These are phyloP conservation scores for Asterella californica DNA, from an alignment of 225 moss, liverwort and hornwort genomes.

Conservation along the genomic window DNA sequence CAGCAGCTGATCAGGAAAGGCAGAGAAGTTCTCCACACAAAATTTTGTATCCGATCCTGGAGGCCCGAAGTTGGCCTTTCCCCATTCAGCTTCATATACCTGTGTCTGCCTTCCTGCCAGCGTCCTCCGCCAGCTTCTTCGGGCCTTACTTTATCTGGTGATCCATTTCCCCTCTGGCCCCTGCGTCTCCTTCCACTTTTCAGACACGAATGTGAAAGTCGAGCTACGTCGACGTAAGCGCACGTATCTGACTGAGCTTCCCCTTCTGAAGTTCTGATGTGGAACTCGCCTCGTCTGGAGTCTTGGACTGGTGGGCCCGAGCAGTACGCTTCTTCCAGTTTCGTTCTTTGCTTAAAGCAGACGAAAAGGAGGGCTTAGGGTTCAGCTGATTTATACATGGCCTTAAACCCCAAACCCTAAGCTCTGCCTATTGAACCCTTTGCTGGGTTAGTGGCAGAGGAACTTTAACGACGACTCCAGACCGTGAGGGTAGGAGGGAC, in stretches of 20 bases:
- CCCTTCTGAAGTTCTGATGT: neutral
- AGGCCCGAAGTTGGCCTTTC: neutral
- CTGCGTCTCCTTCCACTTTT: neutral
- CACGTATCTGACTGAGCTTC: neutral
- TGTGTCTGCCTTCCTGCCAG: neutral
- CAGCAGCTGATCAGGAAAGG: neutral
- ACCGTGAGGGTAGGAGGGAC: neutral
- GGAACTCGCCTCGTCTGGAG: neutral
- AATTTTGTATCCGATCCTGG: no score
- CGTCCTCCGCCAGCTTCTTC: neutral
- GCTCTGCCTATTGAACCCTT: neutral
- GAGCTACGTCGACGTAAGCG: neutral
- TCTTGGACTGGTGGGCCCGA: slow-evolving; percentile 3
- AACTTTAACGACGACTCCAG: neutral
- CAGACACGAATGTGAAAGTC: neutral
- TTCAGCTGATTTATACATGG: neutral
- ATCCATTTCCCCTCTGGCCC: neutral
- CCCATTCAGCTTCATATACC: neutral
- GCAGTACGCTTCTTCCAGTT: neutral
- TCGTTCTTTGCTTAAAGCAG: neutral
- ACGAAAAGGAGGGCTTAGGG: slow-evolving; percentile 4
- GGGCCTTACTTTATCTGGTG: neutral
- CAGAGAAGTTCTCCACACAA: neutral
- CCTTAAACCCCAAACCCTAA: slow-evolving; percentile 24
- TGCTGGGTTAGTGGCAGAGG: neutral